These are phyloP conservation scores for Ogataea hybrid DNA, from an alignment of 1,139 yeast genomes.

Conservation along the genomic window DNA sequence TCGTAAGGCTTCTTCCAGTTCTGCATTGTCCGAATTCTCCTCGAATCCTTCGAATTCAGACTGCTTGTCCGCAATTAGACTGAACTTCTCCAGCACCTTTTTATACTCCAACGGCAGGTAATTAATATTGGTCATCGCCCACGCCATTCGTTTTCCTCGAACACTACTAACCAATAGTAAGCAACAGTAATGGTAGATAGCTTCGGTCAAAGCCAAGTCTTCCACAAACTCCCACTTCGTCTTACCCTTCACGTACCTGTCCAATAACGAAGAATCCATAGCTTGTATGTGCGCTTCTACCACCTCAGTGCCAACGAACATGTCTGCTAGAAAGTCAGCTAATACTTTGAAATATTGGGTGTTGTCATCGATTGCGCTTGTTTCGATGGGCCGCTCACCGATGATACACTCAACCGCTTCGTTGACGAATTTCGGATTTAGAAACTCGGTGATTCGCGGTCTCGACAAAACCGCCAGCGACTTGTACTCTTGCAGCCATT, in stretches of 20 bases:
- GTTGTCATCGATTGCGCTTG: constrained; percentile 1
- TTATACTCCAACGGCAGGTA: constrained; percentile 21
- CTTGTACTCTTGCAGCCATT: constrained; percentile 21
- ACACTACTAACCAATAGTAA: constrained; percentile 24
- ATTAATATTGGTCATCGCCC: constrained; percentile 27
- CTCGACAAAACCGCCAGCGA: constrained; percentile 11
- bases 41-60: neutral
- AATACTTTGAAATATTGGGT: constrained; percentile 11
- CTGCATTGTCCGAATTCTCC: neutral
- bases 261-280: constrained; percentile 9
- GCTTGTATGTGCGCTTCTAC: constrained; percentile 13
- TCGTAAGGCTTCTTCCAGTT: constrained; percentile 8
- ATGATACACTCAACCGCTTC: constrained; percentile 13
- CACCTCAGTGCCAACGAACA: constrained; percentile 16
- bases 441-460: constrained; percentile 12
- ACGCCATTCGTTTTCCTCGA: constrained; percentile 26
- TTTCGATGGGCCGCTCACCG: constrained; percentile 16
- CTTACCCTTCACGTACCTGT: constrained; percentile 6
- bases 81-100: constrained; percentile 18
- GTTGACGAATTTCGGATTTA: constrained; percentile 18
- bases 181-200: constrained; percentile 23
- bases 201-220: constrained; percentile 19
- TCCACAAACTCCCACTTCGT: constrained; percentile 1
- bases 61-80: constrained; percentile 14
- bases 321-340: constrained; percentile 7